phyloP scores from a whole-genome alignment of 176 grass and related monocot species.

The Cenchrus fungigraminus region DNA sequence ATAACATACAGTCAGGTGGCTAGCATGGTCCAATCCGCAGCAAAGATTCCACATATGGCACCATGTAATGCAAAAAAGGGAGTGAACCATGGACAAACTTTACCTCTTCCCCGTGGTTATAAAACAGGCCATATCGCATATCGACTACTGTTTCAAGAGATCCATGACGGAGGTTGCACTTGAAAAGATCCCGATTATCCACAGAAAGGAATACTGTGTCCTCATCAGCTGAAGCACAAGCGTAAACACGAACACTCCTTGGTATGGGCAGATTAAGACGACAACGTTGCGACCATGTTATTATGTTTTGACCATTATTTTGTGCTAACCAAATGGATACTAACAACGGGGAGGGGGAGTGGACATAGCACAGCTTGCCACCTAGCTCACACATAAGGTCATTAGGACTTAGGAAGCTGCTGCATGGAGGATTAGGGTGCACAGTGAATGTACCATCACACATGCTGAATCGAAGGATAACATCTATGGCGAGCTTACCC shows the following conservation, averaged over 20 bases:
- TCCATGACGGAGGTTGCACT: not conserved
- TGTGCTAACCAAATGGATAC: not conserved
- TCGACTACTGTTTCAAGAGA: not conserved
- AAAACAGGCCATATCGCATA: not conserved
- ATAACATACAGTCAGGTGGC: not conserved
- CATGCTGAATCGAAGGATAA: not conserved
- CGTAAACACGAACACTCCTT: not conserved
- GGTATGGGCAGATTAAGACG: not conserved
- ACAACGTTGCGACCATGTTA: not conserved
- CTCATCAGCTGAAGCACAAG: not conserved
- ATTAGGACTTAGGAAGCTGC: not conserved
- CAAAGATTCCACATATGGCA: not conserved
- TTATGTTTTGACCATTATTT: not conserved
- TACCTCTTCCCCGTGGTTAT: not conserved
- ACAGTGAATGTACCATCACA: constrained; percentile 1
- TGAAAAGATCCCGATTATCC: not conserved
- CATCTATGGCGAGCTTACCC: not conserved
- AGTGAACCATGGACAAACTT: not conserved
- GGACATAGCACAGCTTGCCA: no score
- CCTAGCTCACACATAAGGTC: not conserved
- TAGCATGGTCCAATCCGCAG: not conserved
- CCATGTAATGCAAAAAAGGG: not conserved
- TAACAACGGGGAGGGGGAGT: not conserved
- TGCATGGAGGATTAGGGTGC: not conserved
- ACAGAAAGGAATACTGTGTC: not conserved